Base-by-base conservation (phyloP, 2,329 filamentous ascomycete species). In the Acrocalymma vagum region DNA sequence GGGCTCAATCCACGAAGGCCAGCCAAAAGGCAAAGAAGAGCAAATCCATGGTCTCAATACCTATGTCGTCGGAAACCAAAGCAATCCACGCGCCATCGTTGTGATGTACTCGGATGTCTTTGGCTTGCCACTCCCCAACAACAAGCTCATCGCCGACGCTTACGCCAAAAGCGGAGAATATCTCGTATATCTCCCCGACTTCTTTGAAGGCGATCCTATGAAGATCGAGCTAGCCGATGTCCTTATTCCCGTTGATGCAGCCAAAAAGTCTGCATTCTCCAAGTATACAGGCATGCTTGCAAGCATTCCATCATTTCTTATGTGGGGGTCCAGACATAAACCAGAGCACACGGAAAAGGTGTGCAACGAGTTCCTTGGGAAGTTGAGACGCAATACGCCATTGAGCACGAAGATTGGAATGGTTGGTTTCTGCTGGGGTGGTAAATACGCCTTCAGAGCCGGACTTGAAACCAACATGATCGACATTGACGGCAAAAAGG, bases 231-330 rank as follows among this genome's bases (percentile, higher is more conserved):
- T 70, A 9, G 69, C 69, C 4, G 70, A 72, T 42, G 29, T 68
- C 14, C 38, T 70, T 6, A 58, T 72, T 28, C 71, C 70, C 1
- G 62, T 65, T 13, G 65, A 72, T 35, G 60, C 52, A n/a, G 39
- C 55, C 2, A 66, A 64, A 29, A 68, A 70, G 40, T 66, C 64
- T 9, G 60, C 53, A 0, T 48, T 72, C 4, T 41, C 50, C 7
- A 72, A 71, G 38, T 74, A 72, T 41, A 70, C 66, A 1, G 72
- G 72, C 7, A 33, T 74, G 10, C 62, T 74, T 14, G 67, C 69
- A 3, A 45, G 28, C 17, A 35, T 53, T 30, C 49, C 46, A 3
- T 13, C 38, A 0, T 59, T 60, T 16, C 28, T 61, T 7, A 42
- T 60, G 45, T 56, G 55, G 69, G 51, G 60, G 53, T 49, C 51